Evolutionary conservation across 257 asterid species (phyloP).

Genomic region (Solanum appendiculatum): DNA sequence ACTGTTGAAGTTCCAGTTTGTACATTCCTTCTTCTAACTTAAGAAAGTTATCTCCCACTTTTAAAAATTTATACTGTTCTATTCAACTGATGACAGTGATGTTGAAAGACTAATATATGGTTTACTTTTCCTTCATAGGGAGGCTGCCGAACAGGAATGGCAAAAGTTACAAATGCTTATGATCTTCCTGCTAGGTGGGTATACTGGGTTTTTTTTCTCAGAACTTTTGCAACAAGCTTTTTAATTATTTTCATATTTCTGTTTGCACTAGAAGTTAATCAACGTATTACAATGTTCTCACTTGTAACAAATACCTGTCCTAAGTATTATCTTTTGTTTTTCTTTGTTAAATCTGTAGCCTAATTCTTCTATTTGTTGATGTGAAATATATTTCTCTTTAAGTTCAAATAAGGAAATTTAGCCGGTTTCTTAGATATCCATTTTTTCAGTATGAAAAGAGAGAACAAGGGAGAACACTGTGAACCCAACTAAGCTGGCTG

Average conservation of each 20-base stretch:
- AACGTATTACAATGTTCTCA: not conserved
- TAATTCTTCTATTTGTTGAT: not conserved
- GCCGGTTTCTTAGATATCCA: not conserved
- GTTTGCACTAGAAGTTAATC: not conserved
- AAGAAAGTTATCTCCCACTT: not conserved
- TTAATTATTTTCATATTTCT: not conserved
- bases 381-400: not conserved
- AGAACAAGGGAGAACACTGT: not conserved
- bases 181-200: constrained; percentile 93
- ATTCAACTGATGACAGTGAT: not conserved
- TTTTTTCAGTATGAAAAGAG: not conserved
- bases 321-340: not conserved
- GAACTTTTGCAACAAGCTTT: not conserved
- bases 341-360: not conserved
- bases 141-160: constrained; percentile 92
- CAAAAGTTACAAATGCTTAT: constrained; percentile 63
- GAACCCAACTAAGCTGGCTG: not conserved
- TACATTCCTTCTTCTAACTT: not conserved
- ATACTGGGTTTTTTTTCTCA: not conserved
- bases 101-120: not conserved
- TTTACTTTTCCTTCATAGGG: constrained; percentile 39
- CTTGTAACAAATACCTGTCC: not conserved
- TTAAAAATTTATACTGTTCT: not conserved
- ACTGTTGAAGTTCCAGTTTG: constrained; percentile 1
- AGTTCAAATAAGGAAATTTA: not conserved